Evolutionary conservation across 305 asterid genomes (phyloP).

Genomic region (Fraxinus sp.): DNA sequence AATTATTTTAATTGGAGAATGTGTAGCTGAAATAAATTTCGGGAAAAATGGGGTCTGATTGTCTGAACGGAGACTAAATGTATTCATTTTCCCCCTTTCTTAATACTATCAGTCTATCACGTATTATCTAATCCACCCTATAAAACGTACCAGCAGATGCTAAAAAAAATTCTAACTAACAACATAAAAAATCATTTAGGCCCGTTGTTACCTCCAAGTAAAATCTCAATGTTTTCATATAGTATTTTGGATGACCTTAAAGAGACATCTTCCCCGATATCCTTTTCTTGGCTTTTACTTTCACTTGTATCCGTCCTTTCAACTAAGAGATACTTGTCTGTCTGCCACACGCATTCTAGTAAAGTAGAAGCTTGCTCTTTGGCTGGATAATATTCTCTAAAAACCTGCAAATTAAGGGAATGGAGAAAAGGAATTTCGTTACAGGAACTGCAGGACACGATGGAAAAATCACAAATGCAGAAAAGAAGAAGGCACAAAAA

Average conservation of each 20-base stretch:
- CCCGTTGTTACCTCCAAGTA: slow-evolving; percentile 67
- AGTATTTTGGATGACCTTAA: slow-evolving; percentile 40
- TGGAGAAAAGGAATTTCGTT: background rate
- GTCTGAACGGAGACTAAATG: too few relatives aligned
- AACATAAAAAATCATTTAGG: slow-evolving; percentile 6
- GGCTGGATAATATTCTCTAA: slow-evolving; percentile 72
- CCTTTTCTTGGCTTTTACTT: slow-evolving; percentile 39
- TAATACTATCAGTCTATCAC: background rate
- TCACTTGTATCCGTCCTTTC: slow-evolving; percentile 53
- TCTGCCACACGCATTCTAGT: slow-evolving; percentile 74
- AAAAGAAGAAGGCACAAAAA: background rate
- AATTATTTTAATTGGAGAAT: too few relatives aligned
- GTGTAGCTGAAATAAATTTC: too few relatives aligned
- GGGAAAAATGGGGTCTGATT: too few relatives aligned
- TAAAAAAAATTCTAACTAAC: background rate
- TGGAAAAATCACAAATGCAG: background rate
- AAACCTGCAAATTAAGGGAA: slow-evolving; percentile 47
- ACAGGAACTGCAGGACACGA: slow-evolving; percentile 16
- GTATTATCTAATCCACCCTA: background rate
- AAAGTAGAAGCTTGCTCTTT: slow-evolving; percentile 46
- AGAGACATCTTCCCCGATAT: slow-evolving; percentile 33
- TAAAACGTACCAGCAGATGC: background rate
- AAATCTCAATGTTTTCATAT: slow-evolving; percentile 64
- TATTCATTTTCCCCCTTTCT: background rate
- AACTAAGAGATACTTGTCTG: slow-evolving; percentile 66